Evolutionary conservation across 768 basidiomycete genomes (phyloP).

Genomic region (Phaffia tasmanica): DNA sequence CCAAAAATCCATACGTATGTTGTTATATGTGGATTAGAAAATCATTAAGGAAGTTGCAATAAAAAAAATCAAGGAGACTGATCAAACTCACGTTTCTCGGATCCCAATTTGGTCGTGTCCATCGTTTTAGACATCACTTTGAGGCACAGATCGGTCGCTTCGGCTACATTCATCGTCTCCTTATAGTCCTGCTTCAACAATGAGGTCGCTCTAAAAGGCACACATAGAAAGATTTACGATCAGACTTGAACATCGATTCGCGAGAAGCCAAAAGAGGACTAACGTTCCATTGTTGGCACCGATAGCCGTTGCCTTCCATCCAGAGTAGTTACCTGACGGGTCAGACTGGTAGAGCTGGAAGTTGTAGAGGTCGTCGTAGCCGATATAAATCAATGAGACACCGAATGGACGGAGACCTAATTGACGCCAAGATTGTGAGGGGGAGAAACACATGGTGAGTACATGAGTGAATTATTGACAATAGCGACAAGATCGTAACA

Average conservation of each 20-base stretch:
- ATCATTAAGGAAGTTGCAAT: not conserved
- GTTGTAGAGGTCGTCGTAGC: slow-evolving; percentile 86
- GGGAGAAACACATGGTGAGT: slow-evolving; percentile 12
- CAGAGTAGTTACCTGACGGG: slow-evolving; percentile 94
- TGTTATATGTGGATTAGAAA: not conserved
- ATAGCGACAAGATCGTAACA: slow-evolving; percentile 6
- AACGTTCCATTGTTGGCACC: slow-evolving; percentile 79
- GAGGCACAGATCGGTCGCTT: slow-evolving; percentile 75
- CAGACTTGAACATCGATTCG: not conserved
- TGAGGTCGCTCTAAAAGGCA: slow-evolving; percentile 61
- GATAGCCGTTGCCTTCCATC: slow-evolving; percentile 96
- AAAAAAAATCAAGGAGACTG: not conserved
- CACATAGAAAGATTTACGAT: not conserved
- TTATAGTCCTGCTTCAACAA: slow-evolving; percentile 97
- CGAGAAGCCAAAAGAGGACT: not conserved
- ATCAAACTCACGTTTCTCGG: slow-evolving; percentile 71
- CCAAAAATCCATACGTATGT: too few species aligned
- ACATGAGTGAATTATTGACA: not conserved
- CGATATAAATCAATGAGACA: slow-evolving; percentile 90
- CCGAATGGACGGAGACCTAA: slow-evolving; percentile 93
- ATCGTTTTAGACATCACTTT: slow-evolving; percentile 99
- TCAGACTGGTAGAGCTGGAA: slow-evolving; percentile 99
- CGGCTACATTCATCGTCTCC: slow-evolving; percentile 75
- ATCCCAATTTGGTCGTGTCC: slow-evolving; percentile 93
- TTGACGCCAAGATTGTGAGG: slow-evolving; percentile 1